Conservation (phyloP, 2,329 filamentous ascomycete species). For the Bertia moriformis region DNA sequence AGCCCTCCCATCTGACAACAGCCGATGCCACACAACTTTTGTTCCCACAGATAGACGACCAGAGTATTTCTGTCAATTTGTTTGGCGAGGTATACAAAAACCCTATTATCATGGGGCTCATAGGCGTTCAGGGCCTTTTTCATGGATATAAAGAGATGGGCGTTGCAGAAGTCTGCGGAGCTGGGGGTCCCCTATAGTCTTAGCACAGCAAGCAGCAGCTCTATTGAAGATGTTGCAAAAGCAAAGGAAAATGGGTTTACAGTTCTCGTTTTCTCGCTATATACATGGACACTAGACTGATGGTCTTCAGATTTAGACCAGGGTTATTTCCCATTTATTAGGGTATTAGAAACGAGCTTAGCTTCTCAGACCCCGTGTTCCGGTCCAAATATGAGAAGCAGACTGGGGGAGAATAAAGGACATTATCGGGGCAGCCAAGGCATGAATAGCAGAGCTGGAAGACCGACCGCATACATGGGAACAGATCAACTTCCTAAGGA, state of each 20-base stretch:
- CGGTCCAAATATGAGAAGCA: conserved; percentile 8
- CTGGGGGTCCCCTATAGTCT: conserved; percentile 9
- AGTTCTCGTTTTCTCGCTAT: conserved; percentile 10
- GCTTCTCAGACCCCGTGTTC: conserved; percentile 11
- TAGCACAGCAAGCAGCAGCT: conserved; percentile 10
- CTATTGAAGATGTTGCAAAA: conserved; percentile 12
- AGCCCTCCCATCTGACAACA: too few species aligned
- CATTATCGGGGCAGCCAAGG: too few species aligned
- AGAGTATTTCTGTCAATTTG: too few species aligned
- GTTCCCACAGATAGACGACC: too few species aligned
- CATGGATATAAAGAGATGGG: conserved; percentile 4
- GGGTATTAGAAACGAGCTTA: conserved; percentile 11
- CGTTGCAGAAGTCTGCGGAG: conserved; percentile 7
- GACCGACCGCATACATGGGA: conserved; percentile 14
- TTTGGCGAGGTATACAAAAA: conserved; percentile 7
- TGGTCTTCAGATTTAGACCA: conserved; percentile 11
- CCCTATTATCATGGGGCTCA: conserved; percentile 10
- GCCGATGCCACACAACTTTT: too few species aligned
- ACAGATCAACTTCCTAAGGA: conserved; percentile 9
- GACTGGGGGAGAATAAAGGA: too few species aligned
- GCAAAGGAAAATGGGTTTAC: conserved; percentile 9
- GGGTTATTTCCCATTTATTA: conserved; percentile 11
- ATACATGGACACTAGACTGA: conserved; percentile 12
- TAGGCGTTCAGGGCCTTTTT: conserved; percentile 9
- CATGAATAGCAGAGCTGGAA: too few species aligned